These are phyloP conservation scores for Annulohypoxylon truncatum DNA, from an alignment of 2,329 filamentous ascomycete species.

Conservation along the genomic window DNA sequence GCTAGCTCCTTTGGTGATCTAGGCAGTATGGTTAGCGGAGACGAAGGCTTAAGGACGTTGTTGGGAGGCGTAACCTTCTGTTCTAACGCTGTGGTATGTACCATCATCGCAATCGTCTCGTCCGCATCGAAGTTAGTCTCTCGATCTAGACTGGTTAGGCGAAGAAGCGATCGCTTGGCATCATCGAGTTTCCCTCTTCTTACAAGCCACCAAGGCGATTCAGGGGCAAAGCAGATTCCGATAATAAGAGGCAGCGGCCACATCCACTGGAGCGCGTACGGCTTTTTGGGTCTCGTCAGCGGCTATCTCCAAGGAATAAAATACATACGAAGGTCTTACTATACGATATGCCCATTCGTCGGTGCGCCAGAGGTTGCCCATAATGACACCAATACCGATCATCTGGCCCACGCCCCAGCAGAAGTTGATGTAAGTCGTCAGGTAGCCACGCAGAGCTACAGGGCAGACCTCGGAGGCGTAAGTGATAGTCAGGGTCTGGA, in stretches of 20 bases:
- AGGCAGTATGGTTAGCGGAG: constrained; percentile 37
- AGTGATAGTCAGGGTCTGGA: constrained; percentile 69
- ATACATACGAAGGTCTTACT: constrained; percentile 27
- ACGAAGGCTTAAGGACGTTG: not conserved
- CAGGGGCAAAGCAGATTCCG: constrained; percentile 75
- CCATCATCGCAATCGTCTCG: constrained; percentile 92
- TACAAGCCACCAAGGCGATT: constrained; percentile 82
- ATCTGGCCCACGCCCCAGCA: constrained; percentile 83
- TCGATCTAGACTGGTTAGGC: constrained; percentile 70
- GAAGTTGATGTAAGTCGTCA: constrained; percentile 80
- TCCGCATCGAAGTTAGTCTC: constrained; percentile 82
- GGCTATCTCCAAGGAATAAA: not conserved
- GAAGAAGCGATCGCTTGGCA: constrained; percentile 73
- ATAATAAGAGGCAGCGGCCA: constrained; percentile 76
- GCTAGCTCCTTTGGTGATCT: constrained; percentile 77
- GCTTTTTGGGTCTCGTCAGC: constrained; percentile 49
- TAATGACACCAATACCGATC: constrained; percentile 79
- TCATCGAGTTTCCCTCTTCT: constrained; percentile 72
- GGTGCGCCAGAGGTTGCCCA: constrained; percentile 71
- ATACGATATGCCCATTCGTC: constrained; percentile 76
- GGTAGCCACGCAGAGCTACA: constrained; percentile 73
- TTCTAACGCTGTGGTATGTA: constrained; percentile 86
- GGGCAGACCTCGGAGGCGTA: constrained; percentile 81
- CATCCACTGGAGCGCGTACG: constrained; percentile 81
- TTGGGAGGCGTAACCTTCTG: constrained; percentile 56